phyloP scores from a whole-genome alignment of 768 basidiomycete genomes.

The Trametes elegans region DNA sequence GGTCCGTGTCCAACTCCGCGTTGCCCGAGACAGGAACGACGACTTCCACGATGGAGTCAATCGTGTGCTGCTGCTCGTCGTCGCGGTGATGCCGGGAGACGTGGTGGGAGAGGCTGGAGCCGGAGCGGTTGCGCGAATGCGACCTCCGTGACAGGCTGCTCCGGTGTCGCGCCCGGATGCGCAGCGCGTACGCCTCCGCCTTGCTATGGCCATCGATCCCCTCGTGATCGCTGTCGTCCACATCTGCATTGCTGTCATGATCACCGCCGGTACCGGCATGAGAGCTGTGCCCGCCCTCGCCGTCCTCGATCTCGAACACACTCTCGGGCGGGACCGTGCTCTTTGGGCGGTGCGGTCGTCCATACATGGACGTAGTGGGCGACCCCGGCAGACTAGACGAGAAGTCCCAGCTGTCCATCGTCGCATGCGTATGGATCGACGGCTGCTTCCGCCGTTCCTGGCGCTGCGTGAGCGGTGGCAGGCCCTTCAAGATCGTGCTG shows the following conservation, averaged over 20 bases:
- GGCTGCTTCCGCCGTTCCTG: conserved; percentile 61
- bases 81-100: conserved; percentile 17
- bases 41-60: conserved; percentile 22
- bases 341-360: conserved; percentile 13
- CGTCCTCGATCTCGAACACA: conserved; percentile 40
- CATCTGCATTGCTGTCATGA: neutral
- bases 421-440: conserved; percentile 41
- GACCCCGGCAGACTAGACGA: conserved; percentile 38
- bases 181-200: conserved; percentile 24
- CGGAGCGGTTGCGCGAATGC: conserved; percentile 10
- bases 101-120: conserved; percentile 10
- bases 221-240: conserved; percentile 3
- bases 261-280: neutral
- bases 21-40: conserved; percentile 5
- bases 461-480: conserved; percentile 70
- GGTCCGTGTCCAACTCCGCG: too few relatives aligned
- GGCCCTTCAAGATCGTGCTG: conserved; percentile 65
- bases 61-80: conserved; percentile 13
- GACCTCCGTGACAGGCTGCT: neutral
- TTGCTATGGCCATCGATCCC: conserved; percentile 12
- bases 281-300: conserved; percentile 5
- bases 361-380: conserved; percentile 28
- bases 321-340: conserved; percentile 24
- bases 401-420: conserved; percentile 85
- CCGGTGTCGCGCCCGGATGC: conserved; percentile 18